Conservation (phyloP, 768 basidiomycete genomes). For the Harrya chromipes region DNA sequence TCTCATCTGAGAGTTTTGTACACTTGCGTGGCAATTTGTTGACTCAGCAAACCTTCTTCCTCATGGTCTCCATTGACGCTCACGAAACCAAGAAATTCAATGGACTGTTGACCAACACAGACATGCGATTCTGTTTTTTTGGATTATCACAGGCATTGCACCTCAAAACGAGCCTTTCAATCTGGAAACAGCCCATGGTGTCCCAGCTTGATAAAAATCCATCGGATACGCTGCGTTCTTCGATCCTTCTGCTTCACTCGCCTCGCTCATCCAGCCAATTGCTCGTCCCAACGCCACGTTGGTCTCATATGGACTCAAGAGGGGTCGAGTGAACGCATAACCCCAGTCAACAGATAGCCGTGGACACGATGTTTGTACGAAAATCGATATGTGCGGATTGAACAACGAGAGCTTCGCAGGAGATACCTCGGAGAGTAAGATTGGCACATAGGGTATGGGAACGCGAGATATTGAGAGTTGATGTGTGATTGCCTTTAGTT, state of each 20-base stretch:
- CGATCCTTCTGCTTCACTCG: constrained; percentile 15
- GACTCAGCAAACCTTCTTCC: too few relatives aligned
- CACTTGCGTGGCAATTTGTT: too few relatives aligned
- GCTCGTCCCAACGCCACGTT: constrained; percentile 71
- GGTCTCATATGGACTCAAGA: constrained; percentile 92
- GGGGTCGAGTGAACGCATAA: constrained; percentile 86
- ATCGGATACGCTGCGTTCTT: constrained; percentile 67
- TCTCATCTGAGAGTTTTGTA: too few relatives aligned
- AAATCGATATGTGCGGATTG: constrained; percentile 75
- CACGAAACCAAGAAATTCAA: not conserved
- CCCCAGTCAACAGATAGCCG: constrained; percentile 98
- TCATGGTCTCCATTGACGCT: too few relatives aligned
- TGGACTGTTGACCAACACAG: not conserved
- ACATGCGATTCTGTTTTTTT: not conserved
- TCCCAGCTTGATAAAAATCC: constrained; percentile 91
- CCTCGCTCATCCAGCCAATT: constrained; percentile 62
- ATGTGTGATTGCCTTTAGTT: constrained; percentile 79
- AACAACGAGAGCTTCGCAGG: constrained; percentile 91
- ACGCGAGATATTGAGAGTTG: constrained; percentile 56
- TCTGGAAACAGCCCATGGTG: constrained; percentile 71
- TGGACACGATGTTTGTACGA: constrained; percentile 96
- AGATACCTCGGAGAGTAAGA: constrained; percentile 95
- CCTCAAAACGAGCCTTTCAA: constrained; percentile 47
- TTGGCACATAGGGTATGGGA: constrained; percentile 76
- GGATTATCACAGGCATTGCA: not conserved